A percentile compares a stretch with the other conserved stretches of the same genome.
These are phyloP conservation scores for Diplogelasinospora grovesii DNA, from an alignment of 495 filamentous ascomycete species.

Conservation along the genomic window DNA sequence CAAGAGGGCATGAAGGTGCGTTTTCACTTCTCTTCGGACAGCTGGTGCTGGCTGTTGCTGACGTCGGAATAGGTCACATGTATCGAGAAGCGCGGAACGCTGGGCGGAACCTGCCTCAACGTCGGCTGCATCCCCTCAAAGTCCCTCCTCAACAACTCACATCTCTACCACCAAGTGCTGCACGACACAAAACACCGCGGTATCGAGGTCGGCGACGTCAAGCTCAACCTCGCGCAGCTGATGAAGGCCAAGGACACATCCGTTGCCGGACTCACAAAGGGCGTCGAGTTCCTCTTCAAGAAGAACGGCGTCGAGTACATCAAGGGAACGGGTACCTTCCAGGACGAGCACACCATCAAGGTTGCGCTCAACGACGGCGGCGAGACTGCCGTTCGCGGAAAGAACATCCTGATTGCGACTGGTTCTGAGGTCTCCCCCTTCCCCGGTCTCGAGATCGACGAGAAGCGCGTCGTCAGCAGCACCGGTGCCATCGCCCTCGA, in stretches of 20 bases:
- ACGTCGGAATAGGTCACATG: conserved; percentile 67
- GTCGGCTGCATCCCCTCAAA: conserved; percentile 99
- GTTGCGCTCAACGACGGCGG: conserved; percentile 86
- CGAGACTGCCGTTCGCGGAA: conserved; percentile 71
- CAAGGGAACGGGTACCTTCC: conserved; percentile 83
- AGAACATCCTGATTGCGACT: conserved; percentile 97
- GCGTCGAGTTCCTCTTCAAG: conserved; percentile 95
- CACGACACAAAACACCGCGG: conserved; percentile 97
- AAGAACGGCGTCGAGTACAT: conserved; percentile 98
- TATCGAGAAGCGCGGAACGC: conserved; percentile 94
- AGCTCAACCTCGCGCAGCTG: conserved; percentile 89
- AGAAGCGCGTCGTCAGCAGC: conserved; percentile 94
- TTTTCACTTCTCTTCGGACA: too few species aligned
- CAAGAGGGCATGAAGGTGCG: conserved; percentile 94
- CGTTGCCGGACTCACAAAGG: conserved; percentile 86
- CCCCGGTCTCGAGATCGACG: conserved; percentile 90
- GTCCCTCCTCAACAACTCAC: conserved; percentile 98
- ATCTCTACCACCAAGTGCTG: conserved; percentile 94
- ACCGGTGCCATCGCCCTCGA: conserved; percentile 86
- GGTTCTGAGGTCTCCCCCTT: conserved; percentile 93
- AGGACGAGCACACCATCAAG: conserved; percentile 84
- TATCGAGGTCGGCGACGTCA: conserved; percentile 89
- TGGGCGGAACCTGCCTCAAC: conserved; percentile 97
- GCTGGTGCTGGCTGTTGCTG: too few species aligned
- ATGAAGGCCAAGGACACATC: conserved; percentile 97